Base-by-base conservation (phyloP, 345 rosid species). In the Syzygium grande region DNA sequence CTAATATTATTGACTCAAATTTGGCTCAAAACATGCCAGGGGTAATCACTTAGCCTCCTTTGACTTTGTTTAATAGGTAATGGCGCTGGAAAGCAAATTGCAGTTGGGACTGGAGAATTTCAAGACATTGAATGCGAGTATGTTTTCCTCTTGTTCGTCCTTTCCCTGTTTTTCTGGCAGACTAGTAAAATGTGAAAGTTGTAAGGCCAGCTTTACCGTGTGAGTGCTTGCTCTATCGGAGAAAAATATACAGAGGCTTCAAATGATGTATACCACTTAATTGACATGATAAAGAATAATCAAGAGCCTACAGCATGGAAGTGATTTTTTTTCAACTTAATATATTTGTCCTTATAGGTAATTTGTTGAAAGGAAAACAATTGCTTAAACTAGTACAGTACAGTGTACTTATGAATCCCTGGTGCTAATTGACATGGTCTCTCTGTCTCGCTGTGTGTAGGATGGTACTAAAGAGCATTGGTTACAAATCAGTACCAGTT, bases 381-480 rank as follows among this genome's bases (percentile, higher is more conserved):
- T 73, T 68, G 80, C 80, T 17, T 73, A 17, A 17, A 16, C 80
- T 34, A 73, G 14, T 22, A 5, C 46, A 73, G 14, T 22, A 5
- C 46, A 2, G 49, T 73, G 21, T 68, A 34, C 80, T 34, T 65
- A 15, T 14, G 41, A 30, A 30, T 29, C 77, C 38, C 41, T 34
- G 43, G 23, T 11, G 4, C 7, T 30, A 65, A 65, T 65, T 30
- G 41, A 19, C 80, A 5, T 19, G 49, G 25, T 73, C 46, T 30
- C 21, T 68, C 80, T 68, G 79, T 68, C 43, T 30, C 46, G 7
- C 73, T 68, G 46, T 68, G 80, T 34, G 41, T 73, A 98, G 99
- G 93, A 51, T 96, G 89, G 98, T 96, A 91, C 89, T 96, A 89
- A 98, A 94, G 93, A 95, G 98, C 95, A 95, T 98, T 88, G 99